phyloP scores from a whole-genome alignment of 257 asterid species.

The Cruciata laevipes region DNA sequence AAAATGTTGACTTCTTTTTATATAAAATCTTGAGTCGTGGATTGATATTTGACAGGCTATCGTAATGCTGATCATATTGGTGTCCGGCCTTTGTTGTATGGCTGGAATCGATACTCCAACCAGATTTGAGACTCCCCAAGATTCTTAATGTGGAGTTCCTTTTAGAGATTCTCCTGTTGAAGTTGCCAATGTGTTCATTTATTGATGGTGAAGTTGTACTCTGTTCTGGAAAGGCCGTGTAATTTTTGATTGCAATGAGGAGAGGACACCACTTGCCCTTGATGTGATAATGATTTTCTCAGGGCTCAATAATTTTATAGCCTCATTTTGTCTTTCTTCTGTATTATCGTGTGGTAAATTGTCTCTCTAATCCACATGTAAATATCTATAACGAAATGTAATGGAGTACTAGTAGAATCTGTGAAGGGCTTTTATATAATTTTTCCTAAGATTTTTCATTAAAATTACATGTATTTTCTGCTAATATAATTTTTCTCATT shows the following conservation, averaged over 20 bases:
- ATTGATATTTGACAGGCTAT: conserved; percentile 53
- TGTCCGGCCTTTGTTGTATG: conserved; percentile 99
- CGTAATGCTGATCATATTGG: conserved; percentile 75
- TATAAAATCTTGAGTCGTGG: neutral
- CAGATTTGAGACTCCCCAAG: conserved; percentile 86
- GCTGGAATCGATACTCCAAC: conserved; percentile 96
- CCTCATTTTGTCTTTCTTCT: conserved; percentile 2
- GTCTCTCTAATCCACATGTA: neutral
- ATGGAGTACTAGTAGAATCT: neutral
- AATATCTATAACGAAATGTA: neutral
- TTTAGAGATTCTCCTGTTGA: conserved; percentile 2
- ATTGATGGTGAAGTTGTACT: conserved; percentile 1
- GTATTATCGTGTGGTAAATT: neutral
- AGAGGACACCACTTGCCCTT: conserved; percentile 7
- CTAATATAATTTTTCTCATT: no score
- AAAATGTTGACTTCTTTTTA: neutral
- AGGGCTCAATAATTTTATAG: conserved; percentile 12
- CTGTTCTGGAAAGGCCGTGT: conserved; percentile 13
- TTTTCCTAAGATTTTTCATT: neutral
- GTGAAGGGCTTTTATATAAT: neutral
- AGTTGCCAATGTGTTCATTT: neutral
- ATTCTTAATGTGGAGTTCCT: conserved; percentile 39
- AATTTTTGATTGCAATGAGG: conserved; percentile 13
- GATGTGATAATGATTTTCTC: conserved; percentile 2
- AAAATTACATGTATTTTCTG: no score